Evolutionary conservation across 805 yeast species (phyloP).

Genomic region (Saccharomycopsis sp.): DNA sequence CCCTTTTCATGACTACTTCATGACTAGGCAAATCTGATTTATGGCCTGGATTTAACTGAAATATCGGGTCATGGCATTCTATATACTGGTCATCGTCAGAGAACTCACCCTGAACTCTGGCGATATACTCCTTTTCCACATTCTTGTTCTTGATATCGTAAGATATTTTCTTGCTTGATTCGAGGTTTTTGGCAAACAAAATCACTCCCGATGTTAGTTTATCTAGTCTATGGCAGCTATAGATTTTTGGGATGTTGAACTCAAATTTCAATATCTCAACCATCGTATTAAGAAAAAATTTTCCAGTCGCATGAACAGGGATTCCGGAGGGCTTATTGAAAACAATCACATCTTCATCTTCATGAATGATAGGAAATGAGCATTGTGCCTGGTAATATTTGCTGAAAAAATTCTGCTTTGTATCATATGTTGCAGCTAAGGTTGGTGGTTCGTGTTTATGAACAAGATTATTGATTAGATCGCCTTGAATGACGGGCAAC

Average conservation of each 20-base stretch:
- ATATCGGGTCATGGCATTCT: constrained; percentile 52
- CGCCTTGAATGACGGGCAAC: constrained; percentile 5
- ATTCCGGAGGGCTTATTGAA: constrained; percentile 93
- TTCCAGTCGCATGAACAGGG: constrained; percentile 94
- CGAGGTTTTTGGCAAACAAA: constrained; percentile 78
- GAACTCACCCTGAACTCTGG: constrained; percentile 82
- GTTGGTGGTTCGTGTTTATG: constrained; percentile 21
- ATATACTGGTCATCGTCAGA: constrained; percentile 45
- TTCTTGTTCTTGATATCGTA: constrained; percentile 57
- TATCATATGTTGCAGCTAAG: constrained; percentile 5
- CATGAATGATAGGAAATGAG: constrained; percentile 44
- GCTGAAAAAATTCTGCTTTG: constrained; percentile 1
- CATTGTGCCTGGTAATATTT: not conserved
- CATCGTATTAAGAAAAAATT: constrained; percentile 67
- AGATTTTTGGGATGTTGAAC: constrained; percentile 43
- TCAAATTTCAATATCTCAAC: constrained; percentile 75
- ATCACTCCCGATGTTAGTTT: constrained; percentile 86
- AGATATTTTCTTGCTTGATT: constrained; percentile 69
- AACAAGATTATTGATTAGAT: constrained; percentile 4
- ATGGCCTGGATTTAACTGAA: constrained; percentile 54
- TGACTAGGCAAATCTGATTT: constrained; percentile 20
- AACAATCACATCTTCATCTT: constrained; percentile 70
- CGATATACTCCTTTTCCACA: constrained; percentile 76
- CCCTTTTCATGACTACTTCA: constrained; percentile 48
- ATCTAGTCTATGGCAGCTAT: constrained; percentile 36